phyloP scores from a whole-genome alignment of 257 asterid species.

The Ilex aquifolium region DNA sequence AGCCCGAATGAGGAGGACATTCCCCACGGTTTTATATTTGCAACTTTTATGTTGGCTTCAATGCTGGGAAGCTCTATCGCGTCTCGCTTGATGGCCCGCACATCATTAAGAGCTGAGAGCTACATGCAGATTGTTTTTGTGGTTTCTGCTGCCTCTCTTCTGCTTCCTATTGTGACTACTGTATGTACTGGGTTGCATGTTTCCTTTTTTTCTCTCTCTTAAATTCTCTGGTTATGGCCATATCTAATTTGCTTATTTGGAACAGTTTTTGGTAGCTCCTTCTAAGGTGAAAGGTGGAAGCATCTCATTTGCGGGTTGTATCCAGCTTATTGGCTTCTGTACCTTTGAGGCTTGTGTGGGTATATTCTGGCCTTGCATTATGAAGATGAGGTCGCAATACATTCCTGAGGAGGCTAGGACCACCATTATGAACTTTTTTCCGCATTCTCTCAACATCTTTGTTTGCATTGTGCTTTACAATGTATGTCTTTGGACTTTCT shows the following conservation, averaged over 20 bases:
- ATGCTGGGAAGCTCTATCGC: slow-evolving; percentile 99
- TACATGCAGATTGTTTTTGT: slow-evolving; percentile 93
- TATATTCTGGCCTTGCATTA: slow-evolving; percentile 96
- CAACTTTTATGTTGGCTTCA: slow-evolving; percentile 94
- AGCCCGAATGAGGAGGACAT: slow-evolving; percentile 95
- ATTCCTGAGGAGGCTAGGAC: slow-evolving; percentile 97
- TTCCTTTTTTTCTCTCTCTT: slow-evolving; percentile 3
- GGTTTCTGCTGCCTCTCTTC: slow-evolving; percentile 73
- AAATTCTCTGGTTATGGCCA: not conserved
- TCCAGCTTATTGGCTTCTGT: slow-evolving; percentile 91
- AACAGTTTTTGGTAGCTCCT: slow-evolving; percentile 69
- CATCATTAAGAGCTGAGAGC: slow-evolving; percentile 73
- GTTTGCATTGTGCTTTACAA: slow-evolving; percentile 94
- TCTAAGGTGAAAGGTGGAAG: slow-evolving; percentile 63
- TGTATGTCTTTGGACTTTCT: slow-evolving; percentile 38
- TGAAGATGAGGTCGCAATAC: slow-evolving; percentile 99
- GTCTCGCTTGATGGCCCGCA: slow-evolving; percentile 77
- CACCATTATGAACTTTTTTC: slow-evolving; percentile 96
- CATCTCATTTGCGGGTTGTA: slow-evolving; percentile 65
- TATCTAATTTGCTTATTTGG: slow-evolving; percentile 19
- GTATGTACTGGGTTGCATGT: slow-evolving; percentile 33
- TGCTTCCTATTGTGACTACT: slow-evolving; percentile 67
- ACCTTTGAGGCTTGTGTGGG: slow-evolving; percentile 92
- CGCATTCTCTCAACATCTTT: slow-evolving; percentile 82
- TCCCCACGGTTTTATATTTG: slow-evolving; percentile 93